Evolutionary conservation across 345 rosid genomes (phyloP).

Genomic region (Hirschfeldia incana): DNA sequence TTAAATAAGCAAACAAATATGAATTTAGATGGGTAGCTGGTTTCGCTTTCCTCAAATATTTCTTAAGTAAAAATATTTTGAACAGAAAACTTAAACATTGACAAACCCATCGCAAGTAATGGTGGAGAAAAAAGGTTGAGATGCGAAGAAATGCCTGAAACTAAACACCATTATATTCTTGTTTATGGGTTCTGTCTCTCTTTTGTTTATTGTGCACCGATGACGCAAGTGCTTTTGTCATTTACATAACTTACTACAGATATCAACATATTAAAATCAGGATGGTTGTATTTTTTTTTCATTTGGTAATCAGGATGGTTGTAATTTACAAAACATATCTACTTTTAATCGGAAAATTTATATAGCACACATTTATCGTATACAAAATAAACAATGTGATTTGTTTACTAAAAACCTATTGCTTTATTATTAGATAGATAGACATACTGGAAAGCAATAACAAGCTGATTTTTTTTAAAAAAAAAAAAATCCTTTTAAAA

Average conservation of each 20-base stretch:
- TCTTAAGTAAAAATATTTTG: not conserved
- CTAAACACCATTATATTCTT: not conserved
- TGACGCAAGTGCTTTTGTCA: conserved; percentile 16
- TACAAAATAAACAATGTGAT: not conserved
- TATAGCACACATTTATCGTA: not conserved
- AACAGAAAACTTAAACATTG: not conserved
- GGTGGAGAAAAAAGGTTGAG: not conserved
- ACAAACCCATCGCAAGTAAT: not conserved
- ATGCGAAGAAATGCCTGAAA: not conserved
- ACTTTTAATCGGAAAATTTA: not conserved
- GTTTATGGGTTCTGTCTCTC: not conserved
- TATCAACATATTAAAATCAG: not conserved
- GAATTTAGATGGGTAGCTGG: not conserved
- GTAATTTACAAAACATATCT: not conserved
- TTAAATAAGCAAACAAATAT: not conserved
- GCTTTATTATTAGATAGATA: not conserved
- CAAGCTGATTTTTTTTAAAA: not conserved
- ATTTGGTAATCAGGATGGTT: not conserved
- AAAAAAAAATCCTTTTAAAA: not conserved
- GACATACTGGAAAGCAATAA: not conserved
- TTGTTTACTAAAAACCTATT: not conserved
- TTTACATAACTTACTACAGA: not conserved
- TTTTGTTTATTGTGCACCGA: not conserved
- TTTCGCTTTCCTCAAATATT: not conserved
- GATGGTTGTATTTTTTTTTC: not conserved